Evolutionary conservation across 2,329 filamentous ascomycete genomes (phyloP).

Genomic region (Fusarium irregulare): DNA sequence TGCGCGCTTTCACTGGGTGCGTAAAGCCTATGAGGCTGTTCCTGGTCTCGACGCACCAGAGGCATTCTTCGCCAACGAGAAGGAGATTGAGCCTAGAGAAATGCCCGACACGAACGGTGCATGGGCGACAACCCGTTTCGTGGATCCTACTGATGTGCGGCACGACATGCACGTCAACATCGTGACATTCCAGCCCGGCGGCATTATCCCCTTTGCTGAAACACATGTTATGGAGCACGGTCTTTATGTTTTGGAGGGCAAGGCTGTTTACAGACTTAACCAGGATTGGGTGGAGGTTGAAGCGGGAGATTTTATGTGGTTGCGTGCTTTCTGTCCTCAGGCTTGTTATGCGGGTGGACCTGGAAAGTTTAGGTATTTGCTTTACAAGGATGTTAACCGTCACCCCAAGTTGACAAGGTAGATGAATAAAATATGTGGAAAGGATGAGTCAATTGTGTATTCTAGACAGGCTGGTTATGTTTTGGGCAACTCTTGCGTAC

Average conservation of each 20-base stretch:
- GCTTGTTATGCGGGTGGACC: slow-evolving; percentile 29
- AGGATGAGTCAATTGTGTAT: neutral
- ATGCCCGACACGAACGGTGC: slow-evolving; percentile 33
- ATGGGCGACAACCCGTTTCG: slow-evolving; percentile 27
- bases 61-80: slow-evolving; percentile 27
- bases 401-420: slow-evolving; percentile 11
- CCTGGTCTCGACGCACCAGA: slow-evolving; percentile 19
- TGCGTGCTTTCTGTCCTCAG: slow-evolving; percentile 29
- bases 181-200: slow-evolving; percentile 26
- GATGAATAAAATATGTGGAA: neutral
- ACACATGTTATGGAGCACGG: slow-evolving; percentile 34
- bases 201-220: slow-evolving; percentile 26
- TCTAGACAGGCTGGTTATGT: no score
- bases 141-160: slow-evolving; percentile 19
- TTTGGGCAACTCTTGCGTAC: no score
- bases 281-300: slow-evolving; percentile 32
- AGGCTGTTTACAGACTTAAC: slow-evolving; percentile 26
- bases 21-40: slow-evolving; percentile 28
- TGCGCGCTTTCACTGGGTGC: slow-evolving; percentile 30
- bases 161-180: slow-evolving; percentile 34
- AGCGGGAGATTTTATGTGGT: slow-evolving; percentile 29
- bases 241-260: slow-evolving; percentile 27
- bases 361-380: slow-evolving; percentile 24
- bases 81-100: slow-evolving; percentile 11
- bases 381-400: slow-evolving; percentile 31